Conservation (phyloP, 208 protist species). For the Trichomonas gallinae region DNA sequence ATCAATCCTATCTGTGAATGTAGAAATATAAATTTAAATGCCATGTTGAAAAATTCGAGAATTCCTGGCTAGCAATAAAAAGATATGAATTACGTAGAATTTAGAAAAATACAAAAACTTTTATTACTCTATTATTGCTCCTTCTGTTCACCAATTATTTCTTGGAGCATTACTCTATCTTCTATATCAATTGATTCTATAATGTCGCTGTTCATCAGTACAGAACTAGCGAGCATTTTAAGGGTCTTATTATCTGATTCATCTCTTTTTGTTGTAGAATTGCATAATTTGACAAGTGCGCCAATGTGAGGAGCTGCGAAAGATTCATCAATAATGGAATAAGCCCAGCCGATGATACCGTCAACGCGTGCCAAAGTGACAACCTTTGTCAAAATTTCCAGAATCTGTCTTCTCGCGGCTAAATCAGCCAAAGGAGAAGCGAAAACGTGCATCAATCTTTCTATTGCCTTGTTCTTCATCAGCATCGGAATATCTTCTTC, state of each 20-base stretch:
- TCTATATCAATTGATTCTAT: not conserved
- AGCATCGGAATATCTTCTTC: not conserved
- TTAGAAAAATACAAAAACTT: no score
- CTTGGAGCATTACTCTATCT: not conserved
- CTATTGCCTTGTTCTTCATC: not conserved
- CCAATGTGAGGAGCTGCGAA: not conserved
- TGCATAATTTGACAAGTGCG: not conserved
- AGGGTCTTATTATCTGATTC: not conserved
- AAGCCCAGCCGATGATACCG: not conserved
- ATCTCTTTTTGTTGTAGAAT: not conserved
- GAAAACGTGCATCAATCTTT: not conserved
- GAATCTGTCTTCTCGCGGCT: not conserved
- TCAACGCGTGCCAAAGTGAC: not conserved
- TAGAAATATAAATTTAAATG: no score
- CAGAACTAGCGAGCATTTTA: not conserved
- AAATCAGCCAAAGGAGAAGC: not conserved
- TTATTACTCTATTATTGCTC: no score
- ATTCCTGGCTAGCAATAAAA: no score
- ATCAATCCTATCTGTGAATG: no score
- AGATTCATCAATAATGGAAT: not conserved
- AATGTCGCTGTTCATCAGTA: not conserved
- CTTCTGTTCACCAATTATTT: no score
- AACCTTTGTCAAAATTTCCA: not conserved
- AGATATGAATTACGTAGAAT: no score
- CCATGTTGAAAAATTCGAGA: no score